Evolutionary conservation across 2,329 filamentous ascomycete species (phyloP), one percentile per base, ranked within the genome.

Genomic region (Zymoseptoria brevis): DNA sequence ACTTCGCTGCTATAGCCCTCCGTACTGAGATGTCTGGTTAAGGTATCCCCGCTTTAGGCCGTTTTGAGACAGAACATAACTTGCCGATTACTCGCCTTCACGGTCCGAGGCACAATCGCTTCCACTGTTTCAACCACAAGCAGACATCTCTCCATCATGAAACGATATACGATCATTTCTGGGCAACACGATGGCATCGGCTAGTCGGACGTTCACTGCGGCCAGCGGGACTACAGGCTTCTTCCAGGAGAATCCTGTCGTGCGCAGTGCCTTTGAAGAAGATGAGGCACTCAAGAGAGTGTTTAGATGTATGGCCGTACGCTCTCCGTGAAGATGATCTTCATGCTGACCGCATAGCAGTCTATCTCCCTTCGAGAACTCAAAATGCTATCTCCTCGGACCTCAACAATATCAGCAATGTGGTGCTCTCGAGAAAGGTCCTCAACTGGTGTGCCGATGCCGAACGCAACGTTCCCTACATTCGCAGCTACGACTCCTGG

Each of bases 381-480:
- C 61, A 57, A 19, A 49, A 58, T 24, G 50, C 52, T 2, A 29
- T 64, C 1, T 8, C 19, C 5, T 30, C 54, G 9, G 63, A 64
- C 22, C 60, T 65, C 7, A n/a, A n/a, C 13, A 41, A 22, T 8
- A 75, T 86, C 29, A 82, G 79, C 50, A 71, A 78, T 16, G 75
- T 81, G 16, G 81, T 84, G 11, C 72, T 87, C 22, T 76, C 79
- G 0, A 77, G 80, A 19, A 68, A 78, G 50, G 74, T 86, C 9
- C 80, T 87, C 48, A 69, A 77, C 61, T 82, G 79, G 73, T 71
- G 86, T 21, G 80, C 81, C 0, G 84, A 89, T 68, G 82, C 87
- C 0, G 87, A 90, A 71, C 77, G 75, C 50, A 86, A 88, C 64
- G 79, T 82, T 51, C 86, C 86, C 0, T 82, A 83, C 29, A 72